A percentile compares a stretch with the other conserved stretches of the same genome.
Evolutionary conservation across 2,329 filamentous ascomycete species (phyloP).

Genomic region (Arthrinium puccinioides): DNA sequence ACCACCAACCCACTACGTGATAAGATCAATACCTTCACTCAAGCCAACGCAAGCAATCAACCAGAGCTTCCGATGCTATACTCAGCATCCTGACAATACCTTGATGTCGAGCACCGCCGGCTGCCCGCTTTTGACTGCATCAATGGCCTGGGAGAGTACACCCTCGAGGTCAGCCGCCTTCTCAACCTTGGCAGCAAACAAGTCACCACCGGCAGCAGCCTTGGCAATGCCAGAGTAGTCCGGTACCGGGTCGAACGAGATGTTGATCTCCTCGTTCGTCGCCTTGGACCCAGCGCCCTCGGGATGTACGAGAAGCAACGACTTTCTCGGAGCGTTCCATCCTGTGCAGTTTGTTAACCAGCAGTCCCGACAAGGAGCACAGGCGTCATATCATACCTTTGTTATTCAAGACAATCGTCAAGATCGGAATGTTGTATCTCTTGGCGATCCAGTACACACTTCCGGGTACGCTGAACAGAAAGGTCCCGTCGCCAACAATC

Average conservation of each 20-base stretch:
- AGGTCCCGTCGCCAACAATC: slow-evolving; percentile 51
- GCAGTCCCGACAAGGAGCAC: not conserved
- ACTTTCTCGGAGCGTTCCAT: slow-evolving; percentile 54
- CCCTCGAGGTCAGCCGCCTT: slow-evolving; percentile 36
- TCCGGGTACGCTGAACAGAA: slow-evolving; percentile 45
- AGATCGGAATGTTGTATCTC: slow-evolving; percentile 45
- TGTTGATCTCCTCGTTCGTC: slow-evolving; percentile 56
- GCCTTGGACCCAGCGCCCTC: slow-evolving; percentile 46
- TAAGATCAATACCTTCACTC: too few relatives aligned
- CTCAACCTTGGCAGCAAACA: slow-evolving; percentile 41
- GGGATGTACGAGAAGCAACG: slow-evolving; percentile 50
- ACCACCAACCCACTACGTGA: too few relatives aligned
- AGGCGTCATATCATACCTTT: slow-evolving; percentile 29
- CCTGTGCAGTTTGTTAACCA: slow-evolving; percentile 22
- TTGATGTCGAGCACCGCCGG: slow-evolving; percentile 48
- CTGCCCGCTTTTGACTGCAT: slow-evolving; percentile 40
- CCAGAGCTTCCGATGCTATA: too few relatives aligned
- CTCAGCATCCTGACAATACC: slow-evolving; percentile 36
- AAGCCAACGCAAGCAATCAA: too few relatives aligned
- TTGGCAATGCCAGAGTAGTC: slow-evolving; percentile 55
- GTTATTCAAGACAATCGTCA: slow-evolving; percentile 51
- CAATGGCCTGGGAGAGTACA: slow-evolving; percentile 42
- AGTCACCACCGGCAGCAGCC: slow-evolving; percentile 47
- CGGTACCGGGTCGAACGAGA: slow-evolving; percentile 50
- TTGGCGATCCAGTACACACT: slow-evolving; percentile 50